Evolutionary conservation across 1,284 basidiomycete species (phyloP), one percentile per base, ranked within the genome.

Genomic region (Puccinia novopanici): DNA sequence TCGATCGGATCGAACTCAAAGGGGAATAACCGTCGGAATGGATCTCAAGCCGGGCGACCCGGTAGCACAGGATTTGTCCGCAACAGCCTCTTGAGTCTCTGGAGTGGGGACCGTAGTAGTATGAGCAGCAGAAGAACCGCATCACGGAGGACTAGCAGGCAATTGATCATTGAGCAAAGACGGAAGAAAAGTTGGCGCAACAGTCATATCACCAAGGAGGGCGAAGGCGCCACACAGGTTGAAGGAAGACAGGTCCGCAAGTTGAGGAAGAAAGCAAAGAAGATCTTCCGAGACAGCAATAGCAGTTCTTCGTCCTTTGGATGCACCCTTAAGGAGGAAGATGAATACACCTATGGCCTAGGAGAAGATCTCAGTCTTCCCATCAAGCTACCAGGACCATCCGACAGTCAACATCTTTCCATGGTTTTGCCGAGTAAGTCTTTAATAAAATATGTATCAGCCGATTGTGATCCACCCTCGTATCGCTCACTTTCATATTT

Each of bases 291-390:
- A 3, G 13, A 71, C 30, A n/a, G 54, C 15, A 10, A 37, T 24
- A 71, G 68, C 54, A 71, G 68, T 22, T 71, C 50, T 22, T 71
- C 68, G 17, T 71, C 68, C 22, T 71, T 71, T 54, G 68, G 68
- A 40, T 71, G 68, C 34, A 17, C 48, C 12, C 54, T 71, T 22
- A 27, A 71, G 27, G 68, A 71, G 42, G 34, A 22, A 71, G 68
- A 52, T 71, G 68, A 71, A 54, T 67, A 67, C 42, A 67, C 63
- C 5, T 48, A 48, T n/a, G 63, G 48, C n/a, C 63, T 67, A 40
- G 48, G 27, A 55, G 68, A 71, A 24, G 68, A 55, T 48, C 27
- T 52, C 15, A 71, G 68, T 71, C 48, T 71, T 34, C 48, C 48
- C 3, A 34, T 54, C 27, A 40, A 71, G 54, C 68, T 71, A 30